Evolutionary conservation across 768 basidiomycete genomes (phyloP).

Genomic region (Amanita muscaria): DNA sequence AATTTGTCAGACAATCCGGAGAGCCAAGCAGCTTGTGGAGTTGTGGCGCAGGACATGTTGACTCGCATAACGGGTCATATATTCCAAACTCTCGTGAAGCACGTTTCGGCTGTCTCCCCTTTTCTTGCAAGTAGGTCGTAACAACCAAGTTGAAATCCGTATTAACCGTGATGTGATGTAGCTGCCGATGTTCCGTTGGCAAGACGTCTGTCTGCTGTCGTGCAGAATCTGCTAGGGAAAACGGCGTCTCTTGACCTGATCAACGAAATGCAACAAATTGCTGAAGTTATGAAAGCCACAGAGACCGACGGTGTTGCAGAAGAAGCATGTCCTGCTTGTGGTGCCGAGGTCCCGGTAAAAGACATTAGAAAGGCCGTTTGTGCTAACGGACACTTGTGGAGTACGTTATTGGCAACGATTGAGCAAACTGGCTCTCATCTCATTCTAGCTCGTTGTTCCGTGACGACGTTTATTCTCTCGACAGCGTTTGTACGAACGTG

Average conservation of each 20-base stretch:
- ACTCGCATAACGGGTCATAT: constrained; percentile 42
- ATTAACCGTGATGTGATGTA: too few species aligned
- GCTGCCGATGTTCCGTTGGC: constrained; percentile 33
- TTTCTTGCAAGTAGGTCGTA: too few species aligned
- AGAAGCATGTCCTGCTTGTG: constrained; percentile 73
- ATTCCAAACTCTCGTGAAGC: background rate
- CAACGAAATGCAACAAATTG: constrained; percentile 26
- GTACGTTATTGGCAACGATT: constrained; percentile 33
- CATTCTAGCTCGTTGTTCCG: constrained; percentile 60
- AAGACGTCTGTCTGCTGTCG: background rate
- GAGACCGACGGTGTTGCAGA: constrained; percentile 24
- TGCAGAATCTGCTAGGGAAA: background rate
- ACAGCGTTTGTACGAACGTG: constrained; percentile 74
- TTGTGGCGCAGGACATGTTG: constrained; percentile 42
- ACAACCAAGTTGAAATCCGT: too few species aligned
- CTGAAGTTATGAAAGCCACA: constrained; percentile 24
- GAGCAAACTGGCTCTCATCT: constrained; percentile 7
- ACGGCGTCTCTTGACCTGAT: constrained; percentile 35
- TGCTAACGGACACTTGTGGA: constrained; percentile 67
- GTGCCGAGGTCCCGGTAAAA: constrained; percentile 46
- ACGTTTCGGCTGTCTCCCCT: background rate
- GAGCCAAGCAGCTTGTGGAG: constrained; percentile 38
- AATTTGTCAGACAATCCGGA: constrained; percentile 38
- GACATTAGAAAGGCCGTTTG: constrained; percentile 57
- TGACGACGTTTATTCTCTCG: constrained; percentile 75